A percentile compares a stretch with the other conserved stretches of the same genome.
Conservation (phyloP, 2,329 filamentous ascomycete genomes). For the Exserohilum turcica region DNA sequence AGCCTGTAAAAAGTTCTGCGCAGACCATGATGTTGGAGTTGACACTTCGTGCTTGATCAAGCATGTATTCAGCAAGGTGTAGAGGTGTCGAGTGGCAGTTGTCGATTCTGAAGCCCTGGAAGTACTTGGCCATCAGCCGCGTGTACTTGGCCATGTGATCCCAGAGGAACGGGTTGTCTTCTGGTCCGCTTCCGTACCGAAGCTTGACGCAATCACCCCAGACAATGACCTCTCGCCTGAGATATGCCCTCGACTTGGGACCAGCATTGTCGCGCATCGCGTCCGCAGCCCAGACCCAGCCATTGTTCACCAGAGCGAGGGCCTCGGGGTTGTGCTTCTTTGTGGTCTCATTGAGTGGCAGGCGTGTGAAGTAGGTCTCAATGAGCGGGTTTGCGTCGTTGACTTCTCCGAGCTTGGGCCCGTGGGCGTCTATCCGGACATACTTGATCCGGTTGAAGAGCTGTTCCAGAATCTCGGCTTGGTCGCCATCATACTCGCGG, state of each 20-base stretch:
- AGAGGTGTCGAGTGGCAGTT: slow-evolving; percentile 97
- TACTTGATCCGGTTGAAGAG: slow-evolving; percentile 95
- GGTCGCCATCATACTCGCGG: slow-evolving; percentile 85
- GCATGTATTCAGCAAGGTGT: slow-evolving; percentile 90
- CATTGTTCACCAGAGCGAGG: slow-evolving; percentile 88
- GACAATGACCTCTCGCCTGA: slow-evolving; percentile 94
- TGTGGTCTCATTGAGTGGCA: slow-evolving; percentile 79
- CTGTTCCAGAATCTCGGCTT: slow-evolving; percentile 83
- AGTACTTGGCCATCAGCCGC: slow-evolving; percentile 89
- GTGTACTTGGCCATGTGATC: slow-evolving; percentile 95
- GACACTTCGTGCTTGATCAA: slow-evolving; percentile 89
- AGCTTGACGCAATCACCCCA: slow-evolving; percentile 99
- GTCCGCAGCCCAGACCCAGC: slow-evolving; percentile 98
- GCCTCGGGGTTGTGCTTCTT: slow-evolving; percentile 75
- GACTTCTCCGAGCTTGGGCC: slow-evolving; percentile 83
- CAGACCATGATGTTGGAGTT: slow-evolving; percentile 89
- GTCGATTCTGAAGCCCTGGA: slow-evolving; percentile 93
- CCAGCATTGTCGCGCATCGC: slow-evolving; percentile 93
- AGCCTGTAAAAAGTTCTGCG: slow-evolving; percentile 93
- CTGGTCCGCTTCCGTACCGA: slow-evolving; percentile 77
- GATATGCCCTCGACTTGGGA: slow-evolving; percentile 84
- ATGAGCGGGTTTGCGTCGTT: slow-evolving; percentile 78
- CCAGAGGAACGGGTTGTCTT: slow-evolving; percentile 94
- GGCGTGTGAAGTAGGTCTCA: slow-evolving; percentile 91
- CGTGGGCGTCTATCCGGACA: slow-evolving; percentile 87